A percentile compares a stretch with the other conserved stretches of the same genome.
These are phyloP conservation scores for Colletotrichum sp. DNA, from an alignment of 2,329 filamentous ascomycete genomes.

Conservation along the genomic window DNA sequence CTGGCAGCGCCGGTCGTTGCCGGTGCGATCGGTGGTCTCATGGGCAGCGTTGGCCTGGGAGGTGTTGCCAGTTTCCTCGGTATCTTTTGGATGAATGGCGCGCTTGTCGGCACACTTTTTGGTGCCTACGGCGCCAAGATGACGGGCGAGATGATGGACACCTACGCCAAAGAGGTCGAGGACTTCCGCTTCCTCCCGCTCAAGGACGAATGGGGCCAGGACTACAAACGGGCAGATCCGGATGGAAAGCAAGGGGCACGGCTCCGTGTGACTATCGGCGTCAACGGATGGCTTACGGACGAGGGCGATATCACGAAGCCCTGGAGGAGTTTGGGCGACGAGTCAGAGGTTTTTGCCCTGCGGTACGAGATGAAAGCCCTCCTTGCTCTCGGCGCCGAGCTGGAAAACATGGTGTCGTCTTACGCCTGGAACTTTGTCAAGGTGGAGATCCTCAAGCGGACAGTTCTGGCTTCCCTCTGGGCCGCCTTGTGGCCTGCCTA, in stretches of 20 bases:
- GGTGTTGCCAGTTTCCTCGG: conserved; percentile 87
- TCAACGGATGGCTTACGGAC: conserved; percentile 84
- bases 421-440: conserved; percentile 79
- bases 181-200: conserved; percentile 83
- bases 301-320: conserved; percentile 79
- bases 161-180: conserved; percentile 85
- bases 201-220: conserved; percentile 47
- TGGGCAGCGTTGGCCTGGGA: conserved; percentile 85
- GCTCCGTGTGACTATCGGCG: conserved; percentile 81
- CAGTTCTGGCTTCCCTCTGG: conserved; percentile 71
- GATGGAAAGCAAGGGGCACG: conserved; percentile 47
- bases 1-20: conserved; percentile 89
- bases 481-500: conserved; percentile 74
- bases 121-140: conserved; percentile 86
- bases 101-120: conserved; percentile 86
- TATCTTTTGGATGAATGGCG: conserved; percentile 83
- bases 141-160: conserved; percentile 84
- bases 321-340: conserved; percentile 75
- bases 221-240: conserved; percentile 27
- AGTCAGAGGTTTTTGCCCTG: conserved; percentile 83
- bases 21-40: conserved; percentile 81
- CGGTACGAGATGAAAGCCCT: conserved; percentile 83
- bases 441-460: conserved; percentile 75
- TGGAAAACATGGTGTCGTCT: conserved; percentile 74
- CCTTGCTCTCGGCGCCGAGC: conserved; percentile 75